Percentiles rank a stretch among this genome's conserved stretches.
These are phyloP conservation scores for Brassica carinata DNA, from an alignment of 345 rosid genomes.

Conservation along the genomic window DNA sequence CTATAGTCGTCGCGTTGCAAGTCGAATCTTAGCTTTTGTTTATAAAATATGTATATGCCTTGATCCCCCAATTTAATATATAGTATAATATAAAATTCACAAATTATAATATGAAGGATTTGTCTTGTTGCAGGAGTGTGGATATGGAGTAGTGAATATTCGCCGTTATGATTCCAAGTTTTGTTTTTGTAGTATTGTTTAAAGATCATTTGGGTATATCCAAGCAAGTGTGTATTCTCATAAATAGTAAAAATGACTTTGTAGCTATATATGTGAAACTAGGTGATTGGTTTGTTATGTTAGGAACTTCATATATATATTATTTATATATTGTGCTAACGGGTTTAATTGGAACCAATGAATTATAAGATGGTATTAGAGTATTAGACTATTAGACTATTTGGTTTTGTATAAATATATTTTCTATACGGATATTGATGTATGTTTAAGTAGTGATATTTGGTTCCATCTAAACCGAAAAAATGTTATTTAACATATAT, in stretches of 20 bases:
- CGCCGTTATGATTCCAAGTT: conserved; percentile 27
- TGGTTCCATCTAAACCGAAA: not conserved
- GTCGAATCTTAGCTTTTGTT: conserved; percentile 50
- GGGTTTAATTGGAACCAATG: not conserved
- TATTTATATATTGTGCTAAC: not conserved
- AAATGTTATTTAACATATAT: not conserved
- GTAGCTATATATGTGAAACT: not conserved
- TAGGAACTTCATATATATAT: not conserved
- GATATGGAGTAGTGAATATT: conserved; percentile 35
- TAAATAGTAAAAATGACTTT: not conserved
- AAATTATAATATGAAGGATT: conserved; percentile 12
- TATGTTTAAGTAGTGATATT: not conserved
- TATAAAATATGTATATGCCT: conserved; percentile 22
- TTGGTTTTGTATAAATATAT: not conserved
- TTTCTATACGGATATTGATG: not conserved
- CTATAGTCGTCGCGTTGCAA: conserved; percentile 46
- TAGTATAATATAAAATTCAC: not conserved
- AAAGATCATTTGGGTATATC: not conserved
- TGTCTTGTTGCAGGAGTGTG: conserved; percentile 16
- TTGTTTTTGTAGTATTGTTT: not conserved
- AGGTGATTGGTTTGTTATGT: not conserved
- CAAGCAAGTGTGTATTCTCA: not conserved
- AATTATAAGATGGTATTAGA: not conserved
- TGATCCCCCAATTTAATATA: not conserved
- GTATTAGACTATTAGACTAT: not conserved